phyloP scores from a whole-genome alignment of 2,329 filamentous ascomycete genomes.

The Xylariaceae sp. region DNA sequence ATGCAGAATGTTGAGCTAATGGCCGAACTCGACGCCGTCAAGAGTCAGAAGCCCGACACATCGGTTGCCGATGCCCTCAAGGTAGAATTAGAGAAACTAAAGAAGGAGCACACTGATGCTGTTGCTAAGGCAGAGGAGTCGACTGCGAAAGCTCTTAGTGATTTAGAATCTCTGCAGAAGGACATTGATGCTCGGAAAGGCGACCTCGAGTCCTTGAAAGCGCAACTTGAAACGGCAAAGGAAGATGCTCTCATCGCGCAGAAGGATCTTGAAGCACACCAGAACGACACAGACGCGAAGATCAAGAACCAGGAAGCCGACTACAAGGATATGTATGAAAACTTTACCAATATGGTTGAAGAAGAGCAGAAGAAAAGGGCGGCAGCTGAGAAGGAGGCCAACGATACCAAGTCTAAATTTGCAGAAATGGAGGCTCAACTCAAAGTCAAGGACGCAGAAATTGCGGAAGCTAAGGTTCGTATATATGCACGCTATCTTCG shows the following conservation, averaged over 20 bases:
- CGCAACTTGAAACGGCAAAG: slow-evolving; percentile 52
- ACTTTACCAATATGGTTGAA: slow-evolving; percentile 65
- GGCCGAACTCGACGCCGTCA: slow-evolving; percentile 65
- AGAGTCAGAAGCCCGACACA: slow-evolving; percentile 63
- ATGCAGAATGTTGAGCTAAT: slow-evolving; percentile 65
- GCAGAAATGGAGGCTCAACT: slow-evolving; percentile 48
- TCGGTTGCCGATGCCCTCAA: slow-evolving; percentile 60
- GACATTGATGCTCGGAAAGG: slow-evolving; percentile 44
- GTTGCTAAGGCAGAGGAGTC: slow-evolving; percentile 49
- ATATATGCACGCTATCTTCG: background rate
- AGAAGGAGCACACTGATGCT: slow-evolving; percentile 54
- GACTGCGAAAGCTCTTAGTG: slow-evolving; percentile 38
- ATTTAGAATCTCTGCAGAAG: slow-evolving; percentile 38
- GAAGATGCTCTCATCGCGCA: slow-evolving; percentile 49
- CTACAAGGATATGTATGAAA: slow-evolving; percentile 69
- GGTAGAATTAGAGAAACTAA: slow-evolving; percentile 56
- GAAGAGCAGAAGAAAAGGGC: slow-evolving; percentile 56
- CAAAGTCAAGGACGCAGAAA: slow-evolving; percentile 68
- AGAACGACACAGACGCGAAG: slow-evolving; percentile 57
- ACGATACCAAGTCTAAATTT: slow-evolving; percentile 41
- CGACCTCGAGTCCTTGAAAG: slow-evolving; percentile 43
- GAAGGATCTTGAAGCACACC: slow-evolving; percentile 61
- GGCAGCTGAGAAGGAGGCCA: slow-evolving; percentile 41
- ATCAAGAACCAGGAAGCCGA: slow-evolving; percentile 64
- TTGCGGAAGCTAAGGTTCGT: slow-evolving; percentile 65